These are phyloP conservation scores for Ramichloridium luteum DNA, from an alignment of 2,329 filamentous ascomycete genomes.

Conservation along the genomic window DNA sequence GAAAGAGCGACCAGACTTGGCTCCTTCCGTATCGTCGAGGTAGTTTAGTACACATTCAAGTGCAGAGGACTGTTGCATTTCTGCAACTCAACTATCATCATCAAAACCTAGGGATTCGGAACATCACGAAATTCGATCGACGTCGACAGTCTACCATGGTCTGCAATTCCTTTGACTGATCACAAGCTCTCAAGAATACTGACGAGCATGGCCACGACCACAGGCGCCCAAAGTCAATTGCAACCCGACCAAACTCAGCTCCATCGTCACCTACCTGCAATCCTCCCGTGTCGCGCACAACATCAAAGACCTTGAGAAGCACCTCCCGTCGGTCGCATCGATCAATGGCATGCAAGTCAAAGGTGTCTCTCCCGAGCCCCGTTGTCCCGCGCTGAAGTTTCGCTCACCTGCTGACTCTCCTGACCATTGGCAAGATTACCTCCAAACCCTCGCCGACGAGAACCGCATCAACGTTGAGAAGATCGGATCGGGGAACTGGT, in stretches of 20 bases:
- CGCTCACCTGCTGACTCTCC: background rate
- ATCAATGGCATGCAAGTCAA: slow-evolving; percentile 50
- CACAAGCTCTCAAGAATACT: too few relatives aligned
- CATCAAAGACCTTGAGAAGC: slow-evolving; percentile 57
- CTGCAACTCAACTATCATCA: too few relatives aligned
- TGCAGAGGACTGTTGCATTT: too few relatives aligned
- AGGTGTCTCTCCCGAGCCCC: slow-evolving; percentile 10
- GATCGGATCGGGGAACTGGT: slow-evolving; percentile 61
- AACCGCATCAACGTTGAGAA: slow-evolving; percentile 53
- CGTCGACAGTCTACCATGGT: too few relatives aligned
- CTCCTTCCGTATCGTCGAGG: too few relatives aligned
- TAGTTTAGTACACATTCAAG: too few relatives aligned
- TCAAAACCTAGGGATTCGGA: too few relatives aligned
- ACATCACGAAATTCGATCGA: too few relatives aligned
- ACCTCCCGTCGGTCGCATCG: slow-evolving; percentile 46
- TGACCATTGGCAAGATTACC: slow-evolving; percentile 36
- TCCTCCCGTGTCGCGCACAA: slow-evolving; percentile 49
- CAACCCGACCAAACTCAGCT: slow-evolving; percentile 45
- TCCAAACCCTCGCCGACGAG: slow-evolving; percentile 51
- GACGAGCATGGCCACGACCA: too few relatives aligned
- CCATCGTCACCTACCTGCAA: slow-evolving; percentile 48
- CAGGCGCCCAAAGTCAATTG: slow-evolving; percentile 44
- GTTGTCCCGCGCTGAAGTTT: background rate
- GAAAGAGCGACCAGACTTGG: too few relatives aligned
- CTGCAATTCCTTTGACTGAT: too few relatives aligned